phyloP scores from a whole-genome alignment of 2,329 filamentous ascomycete genomes.

The Myriangium duriaei region DNA sequence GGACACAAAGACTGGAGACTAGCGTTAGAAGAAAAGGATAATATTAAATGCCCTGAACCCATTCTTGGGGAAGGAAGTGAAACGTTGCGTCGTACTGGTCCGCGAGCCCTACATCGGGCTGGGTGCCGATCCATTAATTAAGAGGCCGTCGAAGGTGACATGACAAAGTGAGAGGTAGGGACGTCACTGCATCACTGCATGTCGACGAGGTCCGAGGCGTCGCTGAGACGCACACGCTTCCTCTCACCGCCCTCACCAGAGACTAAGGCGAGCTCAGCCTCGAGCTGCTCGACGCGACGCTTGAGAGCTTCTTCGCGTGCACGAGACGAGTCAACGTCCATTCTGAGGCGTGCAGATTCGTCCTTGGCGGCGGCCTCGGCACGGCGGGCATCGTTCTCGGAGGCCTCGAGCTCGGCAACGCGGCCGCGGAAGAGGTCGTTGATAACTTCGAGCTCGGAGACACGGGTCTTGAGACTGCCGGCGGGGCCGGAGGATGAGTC shows the following conservation, averaged over 20 bases:
- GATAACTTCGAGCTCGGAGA: conserved; percentile 91
- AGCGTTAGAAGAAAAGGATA: too few species aligned
- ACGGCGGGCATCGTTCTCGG: conserved; percentile 55
- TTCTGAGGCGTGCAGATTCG: conserved; percentile 42
- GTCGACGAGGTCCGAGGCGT: conserved; percentile 7
- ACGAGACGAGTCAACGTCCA: conserved; percentile 60
- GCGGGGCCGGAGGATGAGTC: conserved; percentile 50
- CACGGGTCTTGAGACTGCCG: conserved; percentile 65
- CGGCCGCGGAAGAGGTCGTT: conserved; percentile 56
- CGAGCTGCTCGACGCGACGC: conserved; percentile 66
- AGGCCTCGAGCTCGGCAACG: conserved; percentile 63
- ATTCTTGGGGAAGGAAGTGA: too few species aligned
- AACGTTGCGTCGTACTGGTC: too few species aligned
- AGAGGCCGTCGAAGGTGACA: too few species aligned
- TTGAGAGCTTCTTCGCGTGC: conserved; percentile 71
- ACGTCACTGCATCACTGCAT: too few species aligned
- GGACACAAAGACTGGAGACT: too few species aligned
- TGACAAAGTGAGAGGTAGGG: too few species aligned
- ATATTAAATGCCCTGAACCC: too few species aligned
- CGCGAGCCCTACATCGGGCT: too few species aligned
- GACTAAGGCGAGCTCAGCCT: conserved; percentile 23
- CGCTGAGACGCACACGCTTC: conserved; percentile 12
- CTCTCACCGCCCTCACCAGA: conserved; percentile 4
- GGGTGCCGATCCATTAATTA: too few species aligned
- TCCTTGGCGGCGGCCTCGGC: conserved; percentile 48